A percentile compares a stretch with the other conserved stretches of the same genome.
Conservation (phyloP, 495 filamentous ascomycete species). For the Xylaria sp. region DNA sequence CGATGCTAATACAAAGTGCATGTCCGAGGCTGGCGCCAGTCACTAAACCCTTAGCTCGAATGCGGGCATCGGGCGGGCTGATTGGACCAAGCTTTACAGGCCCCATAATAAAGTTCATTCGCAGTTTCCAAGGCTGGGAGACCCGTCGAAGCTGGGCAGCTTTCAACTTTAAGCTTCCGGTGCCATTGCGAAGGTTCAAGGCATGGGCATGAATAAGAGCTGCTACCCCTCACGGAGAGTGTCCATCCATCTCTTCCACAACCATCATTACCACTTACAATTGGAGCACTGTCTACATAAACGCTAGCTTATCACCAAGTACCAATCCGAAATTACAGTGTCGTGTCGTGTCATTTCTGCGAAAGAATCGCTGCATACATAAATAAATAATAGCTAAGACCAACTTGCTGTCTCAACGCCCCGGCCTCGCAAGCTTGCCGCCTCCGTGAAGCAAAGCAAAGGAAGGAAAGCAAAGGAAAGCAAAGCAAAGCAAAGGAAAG, state of each 20-base stretch:
- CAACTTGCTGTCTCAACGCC: neutral
- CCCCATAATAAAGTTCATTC: conserved; percentile 22
- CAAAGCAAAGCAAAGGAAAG: too few relatives aligned
- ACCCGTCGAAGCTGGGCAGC: too few relatives aligned
- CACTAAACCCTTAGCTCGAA: conserved; percentile 13
- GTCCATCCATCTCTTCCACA: neutral
- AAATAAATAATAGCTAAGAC: neutral
- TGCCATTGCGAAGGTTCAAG: too few relatives aligned
- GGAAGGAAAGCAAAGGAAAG: too few relatives aligned
- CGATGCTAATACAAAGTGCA: conserved; percentile 5
- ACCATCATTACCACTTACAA: neutral
- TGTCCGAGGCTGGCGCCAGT: neutral
- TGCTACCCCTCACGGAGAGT: too few relatives aligned
- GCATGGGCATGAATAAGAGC: too few relatives aligned
- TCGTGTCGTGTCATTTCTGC: neutral
- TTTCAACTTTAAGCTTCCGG: neutral
- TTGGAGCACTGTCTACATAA: neutral
- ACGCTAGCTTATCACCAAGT: neutral
- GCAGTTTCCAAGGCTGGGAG: neutral
- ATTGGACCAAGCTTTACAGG: neutral
- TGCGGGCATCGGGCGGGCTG: neutral
- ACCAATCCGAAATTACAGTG: neutral
- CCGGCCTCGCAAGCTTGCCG: neutral
- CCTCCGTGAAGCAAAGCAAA: conserved; percentile 1
- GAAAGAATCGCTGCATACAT: neutral